Evolutionary conservation across 2,329 filamentous ascomycete species (phyloP).

Genomic region (Talaromyces sp.): DNA sequence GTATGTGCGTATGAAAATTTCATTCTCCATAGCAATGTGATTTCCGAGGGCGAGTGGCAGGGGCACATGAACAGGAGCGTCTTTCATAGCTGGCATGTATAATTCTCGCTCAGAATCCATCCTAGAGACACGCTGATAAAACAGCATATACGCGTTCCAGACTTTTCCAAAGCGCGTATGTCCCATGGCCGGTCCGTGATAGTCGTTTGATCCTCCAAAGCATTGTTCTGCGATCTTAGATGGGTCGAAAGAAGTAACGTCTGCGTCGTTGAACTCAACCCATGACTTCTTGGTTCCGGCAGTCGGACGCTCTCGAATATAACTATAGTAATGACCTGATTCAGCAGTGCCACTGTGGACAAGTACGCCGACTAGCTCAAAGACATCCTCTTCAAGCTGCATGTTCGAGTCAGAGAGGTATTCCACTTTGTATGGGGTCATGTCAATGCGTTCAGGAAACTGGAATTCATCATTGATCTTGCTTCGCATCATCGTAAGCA

Average conservation of each 20-base stretch:
- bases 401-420: slow-evolving; percentile 66
- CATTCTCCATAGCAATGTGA: slow-evolving; percentile 70
- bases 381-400: slow-evolving; percentile 66
- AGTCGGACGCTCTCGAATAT: slow-evolving; percentile 74
- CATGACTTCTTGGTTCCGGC: slow-evolving; percentile 56
- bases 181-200: slow-evolving; percentile 47
- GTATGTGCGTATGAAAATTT: slow-evolving; percentile 69
- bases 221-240: slow-evolving; percentile 70
- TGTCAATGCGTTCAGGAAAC: slow-evolving; percentile 79
- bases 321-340: slow-evolving; percentile 96
- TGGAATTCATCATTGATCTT: slow-evolving; percentile 96
- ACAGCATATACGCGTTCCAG: slow-evolving; percentile 94
- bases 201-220: slow-evolving; percentile 70
- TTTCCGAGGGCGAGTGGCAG: slow-evolving; percentile 48
- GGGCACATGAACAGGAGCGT: slow-evolving; percentile 50
- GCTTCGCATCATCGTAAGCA: slow-evolving; percentile 68
- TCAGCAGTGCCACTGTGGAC: slow-evolving; percentile 92
- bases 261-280: slow-evolving; percentile 94
- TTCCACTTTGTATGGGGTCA: slow-evolving; percentile 87
- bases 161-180: slow-evolving; percentile 61
- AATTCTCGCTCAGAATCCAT: slow-evolving; percentile 56
- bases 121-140: slow-evolving; percentile 79
- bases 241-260: slow-evolving; percentile 73
- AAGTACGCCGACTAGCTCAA: slow-evolving; percentile 91
- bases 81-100: slow-evolving; percentile 46